Base-by-base conservation (phyloP, 768 basidiomycete species). In the Naematelia encephala region DNA sequence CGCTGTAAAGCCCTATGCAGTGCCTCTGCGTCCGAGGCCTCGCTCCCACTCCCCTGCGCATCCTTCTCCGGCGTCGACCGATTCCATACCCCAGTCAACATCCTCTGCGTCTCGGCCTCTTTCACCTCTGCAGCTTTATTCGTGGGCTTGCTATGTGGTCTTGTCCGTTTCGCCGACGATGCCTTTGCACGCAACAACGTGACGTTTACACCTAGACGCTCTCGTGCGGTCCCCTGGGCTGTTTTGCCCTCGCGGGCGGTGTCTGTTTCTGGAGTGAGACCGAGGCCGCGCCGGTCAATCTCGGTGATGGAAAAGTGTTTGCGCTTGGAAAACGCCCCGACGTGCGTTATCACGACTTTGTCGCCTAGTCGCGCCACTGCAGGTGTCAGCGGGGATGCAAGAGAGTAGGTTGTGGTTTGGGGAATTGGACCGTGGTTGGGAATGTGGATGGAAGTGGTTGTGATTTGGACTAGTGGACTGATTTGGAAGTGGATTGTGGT, bases 291-390 rank as follows among this genome's bases (percentile, higher is more conserved):
- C 39, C 42, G 29, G 45, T 60, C 54, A 56, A 67, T 62, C 14
- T 49, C 29, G 22, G 58, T 30, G 4, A 72, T 58, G 34, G 55
- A 48, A 63, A 71, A 72, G 12, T 68, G 62, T 64, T 75, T 75
- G 16, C 66, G 51, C 44, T 60, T 60, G 43, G 71, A 72, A 21
- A 68, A 61, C 23, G 71, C 69, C 30, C 58, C 54, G 14, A 69
- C 69, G 63, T 73, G 73, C 19, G 68, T 69, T 55, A 75, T 75
- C 0, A 66, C 59, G 10, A 73, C 73, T 58, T 58, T 48, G 53
- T 75, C 70, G 8, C 66, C 69, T 27, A 69, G 39, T 52, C 57
- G 55, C 1, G 73, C 70, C 28, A 62, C 68, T 70, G 50, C 3
- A 46, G 23, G 39, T 27, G 46, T 25, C 16, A 28, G 30, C 28